Evolutionary conservation across 208 protist species (phyloP).

Genomic region (Endotrypanum monterogeii): DNA sequence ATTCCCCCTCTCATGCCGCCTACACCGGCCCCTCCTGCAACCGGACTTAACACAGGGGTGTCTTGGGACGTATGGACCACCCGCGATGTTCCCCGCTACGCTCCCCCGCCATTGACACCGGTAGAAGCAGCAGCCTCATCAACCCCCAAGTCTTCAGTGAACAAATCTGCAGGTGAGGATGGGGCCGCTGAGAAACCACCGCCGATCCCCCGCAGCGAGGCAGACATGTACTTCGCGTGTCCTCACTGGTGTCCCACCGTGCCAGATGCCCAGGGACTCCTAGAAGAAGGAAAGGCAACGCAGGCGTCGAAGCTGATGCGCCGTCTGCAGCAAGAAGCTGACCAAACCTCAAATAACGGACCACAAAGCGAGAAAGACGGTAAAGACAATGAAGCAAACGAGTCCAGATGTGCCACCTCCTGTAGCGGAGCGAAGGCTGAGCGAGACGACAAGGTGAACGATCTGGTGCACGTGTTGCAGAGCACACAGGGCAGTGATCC

Average conservation of each 20-base stretch:
- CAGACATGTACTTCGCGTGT: constrained; percentile 41
- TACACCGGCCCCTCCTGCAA: constrained; percentile 50
- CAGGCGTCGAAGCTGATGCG: constrained; percentile 36
- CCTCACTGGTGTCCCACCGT: constrained; percentile 44
- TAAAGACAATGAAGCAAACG: neutral
- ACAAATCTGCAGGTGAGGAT: neutral
- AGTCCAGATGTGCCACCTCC: neutral
- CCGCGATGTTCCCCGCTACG: constrained; percentile 30
- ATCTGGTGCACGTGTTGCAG: constrained; percentile 10
- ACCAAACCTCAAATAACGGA: neutral
- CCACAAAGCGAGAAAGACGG: neutral
- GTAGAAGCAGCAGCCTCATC: neutral
- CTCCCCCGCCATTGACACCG: constrained; percentile 5
- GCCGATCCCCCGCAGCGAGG: constrained; percentile 14
- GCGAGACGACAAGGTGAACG: neutral
- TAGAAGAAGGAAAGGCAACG: constrained; percentile 54
- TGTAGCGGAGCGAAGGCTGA: neutral
- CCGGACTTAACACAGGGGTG: constrained; percentile 35
- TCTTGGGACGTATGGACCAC: constrained; percentile 52
- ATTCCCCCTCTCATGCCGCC: constrained; percentile 37
- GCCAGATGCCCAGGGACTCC: constrained; percentile 33
- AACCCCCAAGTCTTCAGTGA: neutral
- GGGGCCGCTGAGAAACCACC: neutral
- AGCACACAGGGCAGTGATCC: neutral
- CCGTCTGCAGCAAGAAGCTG: constrained; percentile 11